Base-by-base conservation (phyloP, 768 basidiomycete genomes). In the Pulveroboletus sp. region DNA sequence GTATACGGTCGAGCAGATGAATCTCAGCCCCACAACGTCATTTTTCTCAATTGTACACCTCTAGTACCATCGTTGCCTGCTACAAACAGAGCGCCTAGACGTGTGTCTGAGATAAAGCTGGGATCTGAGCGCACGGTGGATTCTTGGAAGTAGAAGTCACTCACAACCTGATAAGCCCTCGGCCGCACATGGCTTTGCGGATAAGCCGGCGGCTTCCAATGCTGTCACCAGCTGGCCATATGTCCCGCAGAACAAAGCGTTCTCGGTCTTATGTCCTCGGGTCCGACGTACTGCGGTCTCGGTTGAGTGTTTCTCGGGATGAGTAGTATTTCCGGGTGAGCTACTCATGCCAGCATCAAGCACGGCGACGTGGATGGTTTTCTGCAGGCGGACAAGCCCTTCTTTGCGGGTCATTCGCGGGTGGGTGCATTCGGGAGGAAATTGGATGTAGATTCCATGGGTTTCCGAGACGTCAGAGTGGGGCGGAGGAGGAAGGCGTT, bases 151-250 rank as follows among this genome's bases (percentile, higher is more conserved):
- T 15, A 24, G 37, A 38, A 26, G 10, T 14, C 37, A 58, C 70
- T 24, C 32, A 74, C 73, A 65, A 44, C 67, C 58, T 13, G 66
- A 57, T 27, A 71, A 54, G 10, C 64, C 61, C 11, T 53, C 57
- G 24, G 56, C 67, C 8, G 57, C 39, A 42, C 68, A 75, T 9
- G 67, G 66, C 6, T 59, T 59, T 27, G 66, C 60, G 24, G 59
- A 62, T 56, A 75, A 60, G 35, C 73, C 73, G 1, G 70, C 73
- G 14, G 51, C 60, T 43, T 69, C 55, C 38, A 75, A 57, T n/a
- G 73, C 73, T 21, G 58, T 50, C 65, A 68, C 66, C 43, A 75
- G 56, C 57, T 75, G 73, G 9, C 73, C 73, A 54, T 73, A 75
- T 17, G 73, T 75, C 24, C 73, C 73, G 24, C 69, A 66, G 55